Evolutionary conservation across 2,329 filamentous ascomycete genomes (phyloP), one percentile per base, ranked within the genome.

Genomic region (Trichoderma breve): DNA sequence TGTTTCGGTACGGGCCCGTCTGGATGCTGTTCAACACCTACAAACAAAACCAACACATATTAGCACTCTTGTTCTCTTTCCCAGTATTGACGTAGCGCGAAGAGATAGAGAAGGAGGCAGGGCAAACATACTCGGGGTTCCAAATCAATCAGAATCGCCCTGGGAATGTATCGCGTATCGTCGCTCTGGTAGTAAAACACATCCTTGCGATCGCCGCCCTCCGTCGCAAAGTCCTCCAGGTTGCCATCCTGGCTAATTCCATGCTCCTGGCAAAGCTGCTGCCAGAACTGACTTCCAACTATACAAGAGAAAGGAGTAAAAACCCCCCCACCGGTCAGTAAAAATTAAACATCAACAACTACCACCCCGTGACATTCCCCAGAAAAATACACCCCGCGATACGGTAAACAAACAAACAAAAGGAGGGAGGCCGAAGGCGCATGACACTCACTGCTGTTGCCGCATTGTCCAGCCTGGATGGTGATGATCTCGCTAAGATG

Each of bases 181-280:
- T 99, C 96, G 80, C 95, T 98, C 87, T 97, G 95, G 85, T 98
- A 99, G 88, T 97, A 98, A 85, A 98, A 98, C 73, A 99, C 96
- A 83, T 99, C 96, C 82, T 99, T 99, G 77, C 96, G 92, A 84
- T 99, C 96, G 76, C 95, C 95, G 79, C 96, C 96, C 82, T 98
- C 96, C 64, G 94, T 98, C 79, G 96, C 96, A 85, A 98, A 98
- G 82, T 98, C 95, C 81, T 98, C 95, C 72, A 99, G 88, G 81
- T 98, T 98, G 72, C 96, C 96, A 83, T 98, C 94, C 81, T 96
- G 94, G 79, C 92, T 97, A 84, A 99, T 99, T 74, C 97, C 96
- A 81, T 99, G 96, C 84, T 99, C 96, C 81, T 95, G 92, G 83
- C 96, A 99, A 73, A 98, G 89, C 84, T 98, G 96, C 82, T 98